Base-by-base conservation (phyloP, 2,329 filamentous ascomycete species). In the Sodiomyces alkalinus region DNA sequence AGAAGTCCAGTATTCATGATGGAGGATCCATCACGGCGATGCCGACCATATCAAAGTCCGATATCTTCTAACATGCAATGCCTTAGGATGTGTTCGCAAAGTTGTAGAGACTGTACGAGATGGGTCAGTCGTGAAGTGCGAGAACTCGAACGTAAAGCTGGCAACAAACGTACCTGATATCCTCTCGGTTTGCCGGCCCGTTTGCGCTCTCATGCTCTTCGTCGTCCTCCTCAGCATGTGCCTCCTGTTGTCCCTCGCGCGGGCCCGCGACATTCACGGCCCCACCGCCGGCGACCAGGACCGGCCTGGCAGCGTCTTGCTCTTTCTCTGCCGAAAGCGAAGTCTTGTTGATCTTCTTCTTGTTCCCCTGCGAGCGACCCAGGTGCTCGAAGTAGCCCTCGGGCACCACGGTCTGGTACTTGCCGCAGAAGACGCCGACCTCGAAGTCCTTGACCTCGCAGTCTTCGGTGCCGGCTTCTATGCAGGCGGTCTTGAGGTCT, bases 371-470 rank as follows among this genome's bases (percentile, higher is more conserved):
- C 22, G 5, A 14, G 22, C 22, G 22, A 12, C 81, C 77, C 6
- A 92, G 62, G 44, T 83, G 80, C 39, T 81, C 71, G 41, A 94
- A 90, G 55, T 94, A 94, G 19, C 68, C 74, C 6, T 74, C 65
- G 2, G 77, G 69, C 3, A 94, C 80, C 0, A 73, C 72, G 0
- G 86, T 94, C 36, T 81, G 64, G 52, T 94, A 94, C 38, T 74
- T 72, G 27, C 87, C 87, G 45, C 76, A 83, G 58, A 94, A 94
- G 7, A 94, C 86, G 31, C 87, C 86, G 3, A 92, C 75, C 48
- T 94, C 87, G 40, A 94, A 94, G 30, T 76, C 60, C 6, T 60
- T 61, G 42, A 69, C 47, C 19, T 52, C 47, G 19, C 58, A 56
- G 35, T 66, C 53, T 29, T 65, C 56, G 28, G 73, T 65, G 35